Evolutionary conservation across 1,284 basidiomycete genomes (phyloP).

Genomic region (Ustilago loliicola): DNA sequence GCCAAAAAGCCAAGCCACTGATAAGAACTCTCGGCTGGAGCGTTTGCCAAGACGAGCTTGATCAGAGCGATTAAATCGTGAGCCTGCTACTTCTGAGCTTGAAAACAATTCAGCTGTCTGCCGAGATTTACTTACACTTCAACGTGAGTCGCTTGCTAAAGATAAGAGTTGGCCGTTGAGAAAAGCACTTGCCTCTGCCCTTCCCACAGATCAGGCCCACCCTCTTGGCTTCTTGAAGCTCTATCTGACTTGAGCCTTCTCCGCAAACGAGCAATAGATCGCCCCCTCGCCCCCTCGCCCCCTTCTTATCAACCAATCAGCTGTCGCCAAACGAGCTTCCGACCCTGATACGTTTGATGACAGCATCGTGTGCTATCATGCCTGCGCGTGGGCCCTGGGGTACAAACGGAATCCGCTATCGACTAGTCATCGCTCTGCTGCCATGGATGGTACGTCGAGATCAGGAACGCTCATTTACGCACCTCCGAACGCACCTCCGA

Average conservation of each 20-base stretch:
- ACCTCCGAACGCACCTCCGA: background rate
- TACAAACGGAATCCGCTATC: background rate
- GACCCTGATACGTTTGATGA: background rate
- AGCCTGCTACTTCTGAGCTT: background rate
- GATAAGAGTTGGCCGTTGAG: conserved; percentile 3
- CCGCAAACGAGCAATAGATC: background rate
- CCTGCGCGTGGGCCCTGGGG: conserved; percentile 1
- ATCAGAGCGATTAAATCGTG: background rate
- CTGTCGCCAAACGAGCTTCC: background rate
- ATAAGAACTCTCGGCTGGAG: conserved; percentile 7
- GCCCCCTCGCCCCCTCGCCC: background rate
- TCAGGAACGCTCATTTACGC: conserved; percentile 7
- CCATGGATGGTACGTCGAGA: background rate
- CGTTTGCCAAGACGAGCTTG: conserved; percentile 7
- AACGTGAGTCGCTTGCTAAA: background rate
- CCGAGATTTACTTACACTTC: background rate
- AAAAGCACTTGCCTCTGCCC: background rate
- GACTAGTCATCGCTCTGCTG: background rate
- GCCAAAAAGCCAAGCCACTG: conserved; percentile 7
- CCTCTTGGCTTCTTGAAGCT: background rate
- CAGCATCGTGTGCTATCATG: background rate
- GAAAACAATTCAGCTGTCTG: background rate
- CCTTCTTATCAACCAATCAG: conserved; percentile 7
- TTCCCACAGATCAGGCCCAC: background rate
- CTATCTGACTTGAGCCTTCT: background rate